Conservation (phyloP, 139 green algal genomes). For the Chlorella sp. region DNA sequence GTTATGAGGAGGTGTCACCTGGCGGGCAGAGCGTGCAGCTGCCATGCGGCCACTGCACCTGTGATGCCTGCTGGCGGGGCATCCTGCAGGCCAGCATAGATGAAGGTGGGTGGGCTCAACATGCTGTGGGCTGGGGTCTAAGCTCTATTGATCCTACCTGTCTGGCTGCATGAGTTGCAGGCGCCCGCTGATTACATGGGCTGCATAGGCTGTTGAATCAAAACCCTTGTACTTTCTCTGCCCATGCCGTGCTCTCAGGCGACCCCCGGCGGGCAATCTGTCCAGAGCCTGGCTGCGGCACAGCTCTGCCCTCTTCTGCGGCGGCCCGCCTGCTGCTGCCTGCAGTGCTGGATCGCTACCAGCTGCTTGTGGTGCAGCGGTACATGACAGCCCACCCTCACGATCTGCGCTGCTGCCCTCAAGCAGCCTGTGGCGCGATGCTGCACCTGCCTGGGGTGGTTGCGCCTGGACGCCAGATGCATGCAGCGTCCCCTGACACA, state of each 20-base stretch:
- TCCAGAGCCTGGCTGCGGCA: slow-evolving; percentile 33
- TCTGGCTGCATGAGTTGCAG: no score
- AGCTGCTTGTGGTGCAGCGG: slow-evolving; percentile 31
- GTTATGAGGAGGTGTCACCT: slow-evolving; percentile 14
- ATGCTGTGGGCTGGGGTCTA: no score
- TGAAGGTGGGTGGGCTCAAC: slow-evolving; percentile 30
- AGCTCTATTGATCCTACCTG: no score
- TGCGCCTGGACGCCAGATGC: no score
- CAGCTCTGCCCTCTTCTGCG: slow-evolving; percentile 2
- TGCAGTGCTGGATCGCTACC: not conserved
- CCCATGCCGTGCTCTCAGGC: no score
- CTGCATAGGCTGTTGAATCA: no score
- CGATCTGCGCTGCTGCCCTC: slow-evolving; percentile 34
- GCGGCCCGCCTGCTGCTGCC: slow-evolving; percentile 21
- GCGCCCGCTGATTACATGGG: no score
- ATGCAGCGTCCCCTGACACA: not conserved
- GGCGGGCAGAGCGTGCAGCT: not conserved
- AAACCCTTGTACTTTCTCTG: no score
- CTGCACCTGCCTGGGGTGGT: not conserved
- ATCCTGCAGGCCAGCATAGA: slow-evolving; percentile 30
- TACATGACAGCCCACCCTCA: slow-evolving; percentile 22
- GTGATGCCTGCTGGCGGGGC: slow-evolving; percentile 32
- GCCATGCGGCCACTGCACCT: slow-evolving; percentile 28
- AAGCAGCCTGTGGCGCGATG: not conserved
- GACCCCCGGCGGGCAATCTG: slow-evolving; percentile 21